A percentile compares a stretch with the other conserved stretches of the same genome.
Conservation (phyloP, 306 rosid species). For the Acacia acuminata region DNA sequence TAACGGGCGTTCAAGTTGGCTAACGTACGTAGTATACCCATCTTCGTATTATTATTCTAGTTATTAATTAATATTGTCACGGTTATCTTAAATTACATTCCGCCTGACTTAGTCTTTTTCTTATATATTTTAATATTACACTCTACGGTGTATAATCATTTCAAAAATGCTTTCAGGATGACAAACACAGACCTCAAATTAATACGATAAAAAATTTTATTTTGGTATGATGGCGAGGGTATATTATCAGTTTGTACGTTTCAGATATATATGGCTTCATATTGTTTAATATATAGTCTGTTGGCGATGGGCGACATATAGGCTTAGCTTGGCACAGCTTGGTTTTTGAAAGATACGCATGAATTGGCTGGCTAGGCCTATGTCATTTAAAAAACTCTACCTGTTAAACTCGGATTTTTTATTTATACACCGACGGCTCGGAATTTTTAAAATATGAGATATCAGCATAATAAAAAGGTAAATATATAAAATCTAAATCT, state of each 20-base stretch:
- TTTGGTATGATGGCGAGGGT: too few species aligned
- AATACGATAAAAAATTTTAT: not conserved
- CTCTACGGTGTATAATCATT: not conserved
- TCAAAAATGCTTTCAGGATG: not conserved
- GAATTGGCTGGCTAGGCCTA: slow-evolving; percentile 21
- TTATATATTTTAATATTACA: not conserved
- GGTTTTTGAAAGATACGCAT: not conserved
- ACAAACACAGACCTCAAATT: not conserved
- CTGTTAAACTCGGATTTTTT: not conserved
- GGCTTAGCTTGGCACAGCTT: slow-evolving; percentile 25
- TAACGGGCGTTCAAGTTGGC: not conserved
- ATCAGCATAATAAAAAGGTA: not conserved
- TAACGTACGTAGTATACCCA: slow-evolving; percentile 32
- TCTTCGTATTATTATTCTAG: slow-evolving; percentile 11
- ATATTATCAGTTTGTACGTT: slow-evolving; percentile 32
- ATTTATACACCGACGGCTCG: not conserved
- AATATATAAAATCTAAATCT: not conserved
- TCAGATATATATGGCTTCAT: slow-evolving; percentile 13
- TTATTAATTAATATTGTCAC: not conserved
- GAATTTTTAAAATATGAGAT: not conserved
- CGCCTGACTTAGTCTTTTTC: not conserved
- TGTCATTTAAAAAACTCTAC: not conserved
- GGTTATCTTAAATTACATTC: not conserved
- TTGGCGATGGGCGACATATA: slow-evolving; percentile 18
- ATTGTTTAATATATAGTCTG: slow-evolving; percentile 25